Conservation (phyloP, 305 asterid species). For the Fraxinus sp. region DNA sequence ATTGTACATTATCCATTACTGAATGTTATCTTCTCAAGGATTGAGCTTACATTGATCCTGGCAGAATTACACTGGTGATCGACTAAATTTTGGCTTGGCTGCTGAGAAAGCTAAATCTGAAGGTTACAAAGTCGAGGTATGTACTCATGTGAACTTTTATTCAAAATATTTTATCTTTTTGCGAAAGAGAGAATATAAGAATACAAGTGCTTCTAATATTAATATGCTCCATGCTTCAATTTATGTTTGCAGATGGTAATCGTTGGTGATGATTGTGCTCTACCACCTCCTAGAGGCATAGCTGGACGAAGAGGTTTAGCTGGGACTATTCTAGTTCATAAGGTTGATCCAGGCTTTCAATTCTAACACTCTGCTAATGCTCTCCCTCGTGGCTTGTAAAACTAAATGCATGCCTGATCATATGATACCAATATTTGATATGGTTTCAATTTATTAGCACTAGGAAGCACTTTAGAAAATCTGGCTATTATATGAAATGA, state of each 20-base stretch:
- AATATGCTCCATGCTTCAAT: background rate
- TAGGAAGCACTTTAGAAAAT: background rate
- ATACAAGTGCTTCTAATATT: slow-evolving; percentile 13
- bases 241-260: slow-evolving; percentile 80
- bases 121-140: slow-evolving; percentile 94
- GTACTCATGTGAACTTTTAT: slow-evolving; percentile 8
- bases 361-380: slow-evolving; percentile 6
- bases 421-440: background rate
- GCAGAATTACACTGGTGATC: slow-evolving; percentile 96
- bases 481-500: background rate
- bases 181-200: background rate
- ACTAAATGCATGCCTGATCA: slow-evolving; percentile 2
- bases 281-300: slow-evolving; percentile 98
- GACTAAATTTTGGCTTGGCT: slow-evolving; percentile 96
- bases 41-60: slow-evolving; percentile 14
- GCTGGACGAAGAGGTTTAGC: slow-evolving; percentile 99
- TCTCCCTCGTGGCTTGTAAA: slow-evolving; percentile 13
- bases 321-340: slow-evolving; percentile 90
- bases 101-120: slow-evolving; percentile 98
- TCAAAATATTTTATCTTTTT: background rate
- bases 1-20: background rate
- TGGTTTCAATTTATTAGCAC: slow-evolving; percentile 7
- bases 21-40: background rate
- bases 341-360: slow-evolving; percentile 52
- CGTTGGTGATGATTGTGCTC: slow-evolving; percentile 97